Evolutionary conservation across 202 grass and related monocot species (phyloP).

Genomic region (Bolboschoenoplectus hybrid): DNA sequence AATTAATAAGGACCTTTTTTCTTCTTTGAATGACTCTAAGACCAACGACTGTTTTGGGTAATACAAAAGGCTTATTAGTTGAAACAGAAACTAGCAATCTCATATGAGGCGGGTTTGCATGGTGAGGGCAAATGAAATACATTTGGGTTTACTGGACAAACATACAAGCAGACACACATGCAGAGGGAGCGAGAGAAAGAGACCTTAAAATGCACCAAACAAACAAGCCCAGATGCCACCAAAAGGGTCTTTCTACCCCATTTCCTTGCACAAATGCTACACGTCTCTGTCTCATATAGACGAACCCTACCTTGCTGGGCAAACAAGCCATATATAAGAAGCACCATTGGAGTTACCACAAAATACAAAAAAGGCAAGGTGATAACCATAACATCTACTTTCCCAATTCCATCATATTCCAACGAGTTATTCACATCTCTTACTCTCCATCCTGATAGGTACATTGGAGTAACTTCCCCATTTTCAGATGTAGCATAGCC

Average conservation of each 20-base stretch:
- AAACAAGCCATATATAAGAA: slow-evolving; percentile 66
- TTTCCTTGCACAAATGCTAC: slow-evolving; percentile 29
- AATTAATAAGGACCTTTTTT: not conserved
- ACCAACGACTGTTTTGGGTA: not conserved
- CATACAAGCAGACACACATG: not conserved
- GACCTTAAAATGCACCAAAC: slow-evolving; percentile 71
- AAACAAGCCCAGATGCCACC: slow-evolving; percentile 45
- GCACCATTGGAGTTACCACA: slow-evolving; percentile 57
- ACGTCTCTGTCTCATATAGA: slow-evolving; percentile 41
- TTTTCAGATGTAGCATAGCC: slow-evolving; percentile 68
- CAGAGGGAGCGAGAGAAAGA: slow-evolving; percentile 1
- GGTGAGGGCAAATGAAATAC: not conserved
- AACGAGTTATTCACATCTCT: slow-evolving; percentile 30
- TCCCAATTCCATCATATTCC: slow-evolving; percentile 45
- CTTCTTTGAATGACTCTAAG: not conserved
- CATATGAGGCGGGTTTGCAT: not conserved
- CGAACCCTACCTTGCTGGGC: slow-evolving; percentile 52
- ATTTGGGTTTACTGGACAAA: not conserved
- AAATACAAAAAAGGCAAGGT: slow-evolving; percentile 87
- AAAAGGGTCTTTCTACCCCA: slow-evolving; percentile 56
- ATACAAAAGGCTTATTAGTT: not conserved
- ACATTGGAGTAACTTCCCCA: slow-evolving; percentile 71
- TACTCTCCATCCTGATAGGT: slow-evolving; percentile 75
- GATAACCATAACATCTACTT: slow-evolving; percentile 73
- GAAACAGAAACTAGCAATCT: not conserved